These are phyloP conservation scores for Nelumbo lutea DNA, from an alignment of 164 flowering plant genomes.

Conservation along the genomic window DNA sequence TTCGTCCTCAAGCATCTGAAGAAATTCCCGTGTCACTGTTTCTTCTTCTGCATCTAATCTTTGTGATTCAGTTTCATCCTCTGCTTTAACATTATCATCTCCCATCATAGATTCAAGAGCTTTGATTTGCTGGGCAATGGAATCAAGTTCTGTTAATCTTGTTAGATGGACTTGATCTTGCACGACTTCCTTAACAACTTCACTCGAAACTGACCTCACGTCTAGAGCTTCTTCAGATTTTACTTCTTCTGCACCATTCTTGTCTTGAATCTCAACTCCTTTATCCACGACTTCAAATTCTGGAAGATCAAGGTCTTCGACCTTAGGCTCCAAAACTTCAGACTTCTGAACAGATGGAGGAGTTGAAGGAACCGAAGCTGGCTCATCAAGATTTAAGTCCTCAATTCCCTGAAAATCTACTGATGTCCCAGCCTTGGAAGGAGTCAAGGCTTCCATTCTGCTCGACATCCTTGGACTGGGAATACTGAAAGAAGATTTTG, in stretches of 20 bases:
- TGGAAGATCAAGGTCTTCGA: conserved; percentile 58
- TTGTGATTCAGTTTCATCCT: conserved; percentile 47
- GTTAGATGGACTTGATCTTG: conserved; percentile 49
- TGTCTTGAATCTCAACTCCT: conserved; percentile 70
- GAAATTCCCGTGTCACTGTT: conserved; percentile 79
- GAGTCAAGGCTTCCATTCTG: conserved; percentile 46
- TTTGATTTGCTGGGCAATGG: conserved; percentile 84
- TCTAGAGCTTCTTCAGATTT: conserved; percentile 36
- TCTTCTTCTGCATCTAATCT: conserved; percentile 85
- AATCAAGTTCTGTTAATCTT: conserved; percentile 69
- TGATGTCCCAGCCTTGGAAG: conserved; percentile 35
- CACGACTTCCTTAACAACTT: conserved; percentile 77
- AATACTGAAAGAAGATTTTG: conserved; percentile 77
- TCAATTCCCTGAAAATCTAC: conserved; percentile 61
- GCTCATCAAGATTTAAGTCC: conserved; percentile 79
- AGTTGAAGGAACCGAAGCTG: conserved; percentile 34
- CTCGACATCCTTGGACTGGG: conserved; percentile 66
- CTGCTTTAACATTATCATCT: conserved; percentile 35
- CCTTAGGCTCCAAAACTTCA: conserved; percentile 41
- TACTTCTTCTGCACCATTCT: conserved; percentile 26
- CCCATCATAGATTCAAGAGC: conserved; percentile 80
- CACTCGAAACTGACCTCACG: conserved; percentile 42
- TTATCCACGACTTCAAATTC: conserved; percentile 90
- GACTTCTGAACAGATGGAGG: conserved; percentile 33
- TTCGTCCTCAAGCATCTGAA: conserved; percentile 80